Evolutionary conservation across 345 rosid species (phyloP), one percentile per base, ranked within the genome.

Genomic region (Camelina neglecta): DNA sequence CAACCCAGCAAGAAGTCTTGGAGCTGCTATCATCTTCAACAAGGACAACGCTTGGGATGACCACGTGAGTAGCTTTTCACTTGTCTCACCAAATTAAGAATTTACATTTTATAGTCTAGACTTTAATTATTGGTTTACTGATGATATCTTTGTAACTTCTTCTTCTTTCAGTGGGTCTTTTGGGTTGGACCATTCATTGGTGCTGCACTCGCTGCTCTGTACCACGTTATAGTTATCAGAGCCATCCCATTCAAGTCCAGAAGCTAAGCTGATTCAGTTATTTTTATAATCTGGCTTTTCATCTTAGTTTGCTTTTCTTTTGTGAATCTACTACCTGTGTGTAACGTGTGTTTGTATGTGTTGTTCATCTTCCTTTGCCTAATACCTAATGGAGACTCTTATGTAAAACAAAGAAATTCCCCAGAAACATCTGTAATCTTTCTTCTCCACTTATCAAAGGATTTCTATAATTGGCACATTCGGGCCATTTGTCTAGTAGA

Each of bases 181-280:
- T 86, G 88, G 87, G 82, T 85, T 26, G 90, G 90, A 73, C 88
- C 88, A 15, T 81, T 86, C 81, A 70, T 80, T 21, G 90, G 90
- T 26, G 84, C 86, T 42, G 86, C 83, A 13, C 82, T 85, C 3
- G 90, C 87, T 33, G 85, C 91, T 38, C 77, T 85, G 0, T 87
- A 85, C 80, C 85, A 85, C 69, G 81, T 82, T 64, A 73, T 79
- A 15, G 85, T 85, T 75, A 81, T 87, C 80, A 78, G 86, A 79
- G 87, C 91, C 45, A 79, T 79, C 45, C 83, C 91, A 7, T 87
- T 85, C 75, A 82, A 79, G 72, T 70, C 76, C 66, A 75, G 80
- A 67, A 63, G 41, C 68, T 72, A 48, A 74, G 38, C 80, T 69
- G 70, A 71, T 57, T n/a, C 61, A 45, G 41, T 62, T 63, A 18